A percentile compares a stretch with the other conserved stretches of the same genome.
Evolutionary conservation across 768 basidiomycete species (phyloP).

Genomic region (Cystofilobasidium bisporidii): DNA sequence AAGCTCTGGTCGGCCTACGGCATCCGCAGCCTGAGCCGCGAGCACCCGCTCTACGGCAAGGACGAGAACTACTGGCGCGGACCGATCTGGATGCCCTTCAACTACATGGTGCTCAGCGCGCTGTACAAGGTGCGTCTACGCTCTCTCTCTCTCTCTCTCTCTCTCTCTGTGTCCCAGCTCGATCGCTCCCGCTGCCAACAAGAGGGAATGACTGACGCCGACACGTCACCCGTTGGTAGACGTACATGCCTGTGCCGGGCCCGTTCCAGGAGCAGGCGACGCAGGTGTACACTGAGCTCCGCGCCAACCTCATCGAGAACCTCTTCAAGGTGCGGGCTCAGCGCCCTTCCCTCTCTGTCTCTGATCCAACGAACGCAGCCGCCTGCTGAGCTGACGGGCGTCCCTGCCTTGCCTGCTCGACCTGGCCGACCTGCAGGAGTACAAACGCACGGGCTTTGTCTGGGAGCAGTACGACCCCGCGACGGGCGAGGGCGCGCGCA

Average conservation of each 20-base stretch:
- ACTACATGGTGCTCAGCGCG: conserved; percentile 74
- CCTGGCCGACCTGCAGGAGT: conserved; percentile 52
- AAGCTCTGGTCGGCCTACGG: conserved; percentile 90
- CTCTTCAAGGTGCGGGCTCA: conserved; percentile 59
- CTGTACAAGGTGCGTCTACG: conserved; percentile 55
- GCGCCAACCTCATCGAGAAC: conserved; percentile 75
- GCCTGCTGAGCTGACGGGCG: too few relatives aligned
- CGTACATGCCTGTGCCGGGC: conserved; percentile 67
- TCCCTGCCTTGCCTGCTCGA: not conserved
- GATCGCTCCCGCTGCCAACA: not conserved
- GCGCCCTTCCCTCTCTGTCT: too few relatives aligned
- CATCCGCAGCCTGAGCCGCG: conserved; percentile 74
- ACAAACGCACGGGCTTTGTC: conserved; percentile 81
- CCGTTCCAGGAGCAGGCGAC: conserved; percentile 66
- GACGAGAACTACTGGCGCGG: conserved; percentile 98
- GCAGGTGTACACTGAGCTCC: conserved; percentile 67
- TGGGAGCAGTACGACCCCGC: conserved; percentile 93
- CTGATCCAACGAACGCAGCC: too few relatives aligned
- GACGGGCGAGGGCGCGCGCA: conserved; percentile 66
- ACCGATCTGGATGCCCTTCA: conserved; percentile 96
- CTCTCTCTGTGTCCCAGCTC: not conserved
- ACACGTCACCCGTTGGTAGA: conserved; percentile 43
- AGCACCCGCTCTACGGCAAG: conserved; percentile 77
- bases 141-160: not conserved
- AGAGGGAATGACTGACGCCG: too few relatives aligned